Percentiles rank a stretch among this genome's conserved stretches.
Conservation (phyloP, 2,329 filamentous ascomycete genomes). For the Tolypocladium paradoxum region DNA sequence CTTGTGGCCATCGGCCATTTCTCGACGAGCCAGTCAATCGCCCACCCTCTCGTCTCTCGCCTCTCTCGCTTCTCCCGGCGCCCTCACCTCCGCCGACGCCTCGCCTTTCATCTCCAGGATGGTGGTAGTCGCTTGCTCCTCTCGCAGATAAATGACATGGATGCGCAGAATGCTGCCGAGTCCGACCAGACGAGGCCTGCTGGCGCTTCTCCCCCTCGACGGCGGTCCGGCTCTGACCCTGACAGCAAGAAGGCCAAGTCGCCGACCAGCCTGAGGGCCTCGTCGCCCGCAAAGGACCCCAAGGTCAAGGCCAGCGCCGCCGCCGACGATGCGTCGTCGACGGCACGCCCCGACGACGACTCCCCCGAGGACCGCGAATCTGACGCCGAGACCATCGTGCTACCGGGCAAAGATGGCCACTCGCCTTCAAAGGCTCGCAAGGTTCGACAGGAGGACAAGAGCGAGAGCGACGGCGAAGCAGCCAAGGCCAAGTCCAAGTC, state of each 20-base stretch:
- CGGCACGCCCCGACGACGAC: conserved; percentile 26
- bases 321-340: conserved; percentile 1
- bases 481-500: conserved; percentile 12
- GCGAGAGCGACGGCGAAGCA: conserved; percentile 40
- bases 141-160: conserved; percentile 53
- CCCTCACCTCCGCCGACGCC: conserved; percentile 4
- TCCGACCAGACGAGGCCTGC: conserved; percentile 49
- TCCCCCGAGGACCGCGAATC: conserved; percentile 48
- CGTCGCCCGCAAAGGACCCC: conserved; percentile 7
- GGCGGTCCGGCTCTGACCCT: conserved; percentile 18
- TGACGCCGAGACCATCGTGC: conserved; percentile 61
- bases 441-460: conserved; percentile 54
- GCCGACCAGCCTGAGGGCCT: conserved; percentile 4
- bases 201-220: conserved; percentile 37
- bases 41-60: neutral
- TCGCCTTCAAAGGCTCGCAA: conserved; percentile 55
- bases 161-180: conserved; percentile 58
- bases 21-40: conserved; percentile 2
- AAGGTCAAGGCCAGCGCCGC: conserved; percentile 1
- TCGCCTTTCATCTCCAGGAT: conserved; percentile 35
- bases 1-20: neutral
- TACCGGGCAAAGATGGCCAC: conserved; percentile 53
- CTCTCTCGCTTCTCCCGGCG: conserved; percentile 2
- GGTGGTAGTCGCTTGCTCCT: conserved; percentile 41
- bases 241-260: conserved; percentile 11